Evolutionary conservation across 352 stramenopile species (phyloP), one percentile per base, ranked within the genome.

Genomic region (Globisporangium acanthophoron): DNA sequence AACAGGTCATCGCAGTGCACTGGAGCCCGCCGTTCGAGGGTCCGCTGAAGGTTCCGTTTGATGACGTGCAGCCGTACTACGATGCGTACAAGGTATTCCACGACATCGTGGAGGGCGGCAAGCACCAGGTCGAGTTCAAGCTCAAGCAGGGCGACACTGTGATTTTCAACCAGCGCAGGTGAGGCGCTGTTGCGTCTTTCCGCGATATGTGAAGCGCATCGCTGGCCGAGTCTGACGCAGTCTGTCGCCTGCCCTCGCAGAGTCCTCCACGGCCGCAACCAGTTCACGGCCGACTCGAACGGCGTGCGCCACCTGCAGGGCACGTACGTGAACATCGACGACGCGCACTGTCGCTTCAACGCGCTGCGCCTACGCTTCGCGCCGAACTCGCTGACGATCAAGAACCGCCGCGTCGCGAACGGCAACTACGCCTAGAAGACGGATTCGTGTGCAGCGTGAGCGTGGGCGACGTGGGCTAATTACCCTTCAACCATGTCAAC

Each of bases 11-110:
- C 43, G 88, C 81, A 24, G 87, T 98, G 21, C 84, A 96, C 69
- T 98, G 95, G 95, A 96, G 82, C 40, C 94, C 95, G 58, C 90
- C 94, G 0, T 98, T 98, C 66, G 93, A 98, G 69, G 95, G 92
- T 3, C 90, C 92, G n/a, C 61, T 97, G 29, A 71, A 83, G 55
- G 80, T 95, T n/a, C 65, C 77, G 39, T 85, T 87, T 67, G 69
- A 87, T 41, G 76, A 91, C 41, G 72, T 91, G 2, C 72, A 70
- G 52, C 70, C 70, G 35, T 95, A 95, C 66, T 95, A 95, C 51
- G 80, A 84, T 9, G 85, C 85, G 16, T 95, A 95, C 66, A 80
- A 83, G 43, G 51, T 80, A 31, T 91, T 95, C 57, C 70, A 93
- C 54, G 72, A 86, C 43, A 76, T 95, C 13, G 80, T 95, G n/a